phyloP scores from a whole-genome alignment of 2,329 filamentous ascomycete genomes.

The Colletotrichum agaves region DNA sequence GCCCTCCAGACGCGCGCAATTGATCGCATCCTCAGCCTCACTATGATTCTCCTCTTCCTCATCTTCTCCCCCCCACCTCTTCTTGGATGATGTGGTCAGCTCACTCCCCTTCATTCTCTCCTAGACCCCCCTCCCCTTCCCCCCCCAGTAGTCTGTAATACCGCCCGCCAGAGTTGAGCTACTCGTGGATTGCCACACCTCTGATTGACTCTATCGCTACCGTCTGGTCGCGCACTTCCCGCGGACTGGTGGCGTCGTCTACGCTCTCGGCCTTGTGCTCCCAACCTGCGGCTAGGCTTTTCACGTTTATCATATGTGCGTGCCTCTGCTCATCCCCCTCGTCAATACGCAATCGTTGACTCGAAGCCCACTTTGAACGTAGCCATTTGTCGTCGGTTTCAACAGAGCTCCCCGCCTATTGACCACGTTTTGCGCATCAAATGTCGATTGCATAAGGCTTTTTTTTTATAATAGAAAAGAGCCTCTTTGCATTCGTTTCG shows the following conservation, averaged over 20 bases:
- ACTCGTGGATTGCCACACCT: constrained; percentile 19
- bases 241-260: constrained; percentile 2
- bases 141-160: too few species aligned
- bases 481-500: not conserved
- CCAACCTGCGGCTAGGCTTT: constrained; percentile 12
- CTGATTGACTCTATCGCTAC: not conserved
- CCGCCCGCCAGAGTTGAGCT: not conserved
- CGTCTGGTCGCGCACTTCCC: constrained; percentile 8
- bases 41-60: not conserved
- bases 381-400: constrained; percentile 21
- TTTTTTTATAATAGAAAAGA: too few species aligned
- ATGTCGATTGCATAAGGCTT: constrained; percentile 22
- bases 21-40: constrained; percentile 11
- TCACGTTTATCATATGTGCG: not conserved
- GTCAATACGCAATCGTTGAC: not conserved
- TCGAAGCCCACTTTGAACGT: constrained; percentile 23
- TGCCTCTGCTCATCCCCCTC: constrained; percentile 10
- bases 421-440: not conserved
- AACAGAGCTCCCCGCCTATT: constrained; percentile 7
- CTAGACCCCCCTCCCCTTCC: too few species aligned
- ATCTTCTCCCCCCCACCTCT: not conserved
- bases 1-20: not conserved
- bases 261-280: constrained; percentile 1
- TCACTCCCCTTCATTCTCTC: too few species aligned
- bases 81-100: not conserved